Conservation (phyloP, 2,329 filamentous ascomycete genomes). For the Monilinia fructigena region DNA sequence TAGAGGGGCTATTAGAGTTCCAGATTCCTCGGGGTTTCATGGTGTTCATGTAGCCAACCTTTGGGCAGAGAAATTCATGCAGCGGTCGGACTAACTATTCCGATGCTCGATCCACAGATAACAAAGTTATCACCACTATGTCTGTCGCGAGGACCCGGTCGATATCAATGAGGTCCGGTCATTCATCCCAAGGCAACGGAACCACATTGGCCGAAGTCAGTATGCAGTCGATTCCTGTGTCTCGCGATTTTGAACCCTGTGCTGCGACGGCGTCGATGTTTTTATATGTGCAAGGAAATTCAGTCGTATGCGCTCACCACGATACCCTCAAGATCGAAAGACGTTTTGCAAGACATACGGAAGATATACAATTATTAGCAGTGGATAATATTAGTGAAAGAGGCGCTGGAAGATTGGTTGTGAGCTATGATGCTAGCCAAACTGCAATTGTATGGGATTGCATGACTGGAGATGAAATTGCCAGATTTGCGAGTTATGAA, state of each 20-base stretch:
- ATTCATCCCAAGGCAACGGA: constrained; percentile 46
- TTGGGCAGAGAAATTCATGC: constrained; percentile 33
- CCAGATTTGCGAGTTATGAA: constrained; percentile 90
- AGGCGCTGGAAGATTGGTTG: constrained; percentile 79
- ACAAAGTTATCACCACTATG: constrained; percentile 35
- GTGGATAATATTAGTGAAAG: constrained; percentile 90
- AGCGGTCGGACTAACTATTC: constrained; percentile 37
- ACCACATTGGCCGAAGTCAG: constrained; percentile 52
- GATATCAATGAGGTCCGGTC: constrained; percentile 57
- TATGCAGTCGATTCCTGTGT: constrained; percentile 50
- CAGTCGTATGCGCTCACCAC: constrained; percentile 85
- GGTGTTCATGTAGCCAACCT: constrained; percentile 32
- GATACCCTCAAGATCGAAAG: constrained; percentile 88
- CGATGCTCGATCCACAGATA: constrained; percentile 26
- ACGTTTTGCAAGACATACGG: constrained; percentile 77
- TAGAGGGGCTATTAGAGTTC: constrained; percentile 31
- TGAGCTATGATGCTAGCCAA: constrained; percentile 88
- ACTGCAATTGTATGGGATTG: constrained; percentile 97
- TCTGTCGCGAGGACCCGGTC: constrained; percentile 56
- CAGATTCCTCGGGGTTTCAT: constrained; percentile 27
- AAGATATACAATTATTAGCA: constrained; percentile 78
- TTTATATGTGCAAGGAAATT: constrained; percentile 79
- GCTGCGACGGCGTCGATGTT: constrained; percentile 89
- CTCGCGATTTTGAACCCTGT: constrained; percentile 74
- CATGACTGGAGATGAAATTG: constrained; percentile 84